Base-by-base conservation (phyloP, 1,284 basidiomycete genomes). In the Trametes hirsuta region DNA sequence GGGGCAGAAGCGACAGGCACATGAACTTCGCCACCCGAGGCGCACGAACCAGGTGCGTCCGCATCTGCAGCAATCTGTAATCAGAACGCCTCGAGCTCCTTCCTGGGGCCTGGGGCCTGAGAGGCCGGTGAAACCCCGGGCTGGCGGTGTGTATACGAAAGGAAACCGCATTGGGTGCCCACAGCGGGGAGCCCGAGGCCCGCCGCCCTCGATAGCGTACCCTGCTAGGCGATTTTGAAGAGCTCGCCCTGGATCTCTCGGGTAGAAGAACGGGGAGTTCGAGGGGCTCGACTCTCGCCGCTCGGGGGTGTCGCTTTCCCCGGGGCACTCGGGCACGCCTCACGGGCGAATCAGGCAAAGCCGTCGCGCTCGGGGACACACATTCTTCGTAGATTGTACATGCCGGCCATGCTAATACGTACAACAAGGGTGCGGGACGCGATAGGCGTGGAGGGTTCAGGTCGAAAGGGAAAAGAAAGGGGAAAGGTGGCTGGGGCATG, bases 341-440 rank as follows among this genome's bases (percentile, higher is more conserved):
- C 21, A 30, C 8, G 18, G 15, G 9, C 41, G 18, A 12, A 44
- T 44, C 10, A 8, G 9, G 10, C 25, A 35, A 35, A 12, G 30
- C 40, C 24, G 40, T 35, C n/a, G 47, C 41, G n/a, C 41, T 21
- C 15, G 47, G 45, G 30, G 18, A 11, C 34, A 24, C 6, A 22
- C 21, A 22, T 6, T 49, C 9, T 24, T 15, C 15, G 21, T n/a
- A 50, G 15, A 22, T 55, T 55, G 25, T 55, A 55, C 46, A 55
- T 48, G 37, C 25, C 37, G 47, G 18, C 39, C n/a, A 2, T 12
- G 39, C 34, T 55, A 55, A 55, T 48, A 55, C 53, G 53, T 55
- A 55, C 53, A 55, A 42, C 39, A 42, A 12, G 6, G 47, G 22
- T 9, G 24, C 35, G 41, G 30, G 25, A 24, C 42, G 24, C 12